A percentile compares a stretch with the other conserved stretches of the same genome.
These are phyloP conservation scores for Fusarium longipes DNA, from an alignment of 2,329 filamentous ascomycete species.

Conservation along the genomic window DNA sequence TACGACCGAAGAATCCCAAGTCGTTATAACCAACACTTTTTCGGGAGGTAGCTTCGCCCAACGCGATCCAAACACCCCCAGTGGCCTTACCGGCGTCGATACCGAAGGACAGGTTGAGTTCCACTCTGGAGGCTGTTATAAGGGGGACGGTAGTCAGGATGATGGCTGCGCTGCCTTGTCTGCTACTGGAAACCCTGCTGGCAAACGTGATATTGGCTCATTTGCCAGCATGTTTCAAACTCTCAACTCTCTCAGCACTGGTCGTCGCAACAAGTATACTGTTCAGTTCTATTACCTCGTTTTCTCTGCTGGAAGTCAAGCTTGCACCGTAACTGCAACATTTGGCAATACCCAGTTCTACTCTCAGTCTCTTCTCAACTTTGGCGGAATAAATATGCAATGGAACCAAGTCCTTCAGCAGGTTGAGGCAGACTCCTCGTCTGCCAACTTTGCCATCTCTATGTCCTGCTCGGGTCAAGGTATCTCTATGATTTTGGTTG, in stretches of 20 bases:
- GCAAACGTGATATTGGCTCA: background rate
- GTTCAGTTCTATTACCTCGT: constrained; percentile 16
- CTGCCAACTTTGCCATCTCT: constrained; percentile 12
- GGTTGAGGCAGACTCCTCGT: background rate
- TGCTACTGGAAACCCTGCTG: background rate
- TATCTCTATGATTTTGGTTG: background rate
- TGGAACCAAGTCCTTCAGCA: constrained; percentile 10
- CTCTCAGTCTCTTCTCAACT: background rate
- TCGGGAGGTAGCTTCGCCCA: background rate
- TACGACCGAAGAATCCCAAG: background rate
- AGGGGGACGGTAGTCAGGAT: constrained; percentile 6
- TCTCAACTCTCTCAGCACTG: background rate
- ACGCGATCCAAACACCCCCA: background rate
- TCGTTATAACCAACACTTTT: background rate
- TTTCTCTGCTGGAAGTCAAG: background rate
- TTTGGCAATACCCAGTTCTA: constrained; percentile 4
- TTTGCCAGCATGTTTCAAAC: constrained; percentile 17
- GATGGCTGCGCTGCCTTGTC: constrained; percentile 21
- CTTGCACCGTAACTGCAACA: background rate
- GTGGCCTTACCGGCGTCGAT: background rate
- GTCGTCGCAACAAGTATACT: constrained; percentile 1
- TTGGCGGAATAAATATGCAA: background rate
- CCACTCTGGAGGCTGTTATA: constrained; percentile 11
- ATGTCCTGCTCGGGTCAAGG: constrained; percentile 12
- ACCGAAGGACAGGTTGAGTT: background rate